These are phyloP conservation scores for Venturia nashicola DNA, from an alignment of 2,329 filamentous ascomycete species.

Conservation along the genomic window DNA sequence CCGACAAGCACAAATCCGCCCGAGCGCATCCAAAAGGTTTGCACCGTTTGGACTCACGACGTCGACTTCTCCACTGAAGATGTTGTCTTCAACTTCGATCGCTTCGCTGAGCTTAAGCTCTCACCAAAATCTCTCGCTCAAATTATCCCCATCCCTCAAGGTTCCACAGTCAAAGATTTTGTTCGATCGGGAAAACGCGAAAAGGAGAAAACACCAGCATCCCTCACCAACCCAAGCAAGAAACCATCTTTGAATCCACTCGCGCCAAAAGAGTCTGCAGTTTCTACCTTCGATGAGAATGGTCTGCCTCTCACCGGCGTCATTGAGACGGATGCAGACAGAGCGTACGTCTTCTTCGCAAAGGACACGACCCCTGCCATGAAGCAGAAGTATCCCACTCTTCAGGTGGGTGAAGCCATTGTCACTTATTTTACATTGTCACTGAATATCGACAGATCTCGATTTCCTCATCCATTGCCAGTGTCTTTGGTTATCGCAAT, in stretches of 20 bases:
- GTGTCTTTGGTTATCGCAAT: constrained; percentile 56
- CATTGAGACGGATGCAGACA: constrained; percentile 22
- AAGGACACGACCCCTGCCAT: constrained; percentile 24
- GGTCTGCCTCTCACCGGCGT: constrained; percentile 19
- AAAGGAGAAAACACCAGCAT: constrained; percentile 13
- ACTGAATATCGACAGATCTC: constrained; percentile 43
- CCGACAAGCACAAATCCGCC: not conserved
- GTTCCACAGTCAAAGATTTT: constrained; percentile 34
- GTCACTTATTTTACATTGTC: constrained; percentile 4
- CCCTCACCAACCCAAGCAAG: constrained; percentile 16
- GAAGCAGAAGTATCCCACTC: constrained; percentile 25
- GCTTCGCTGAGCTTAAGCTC: constrained; percentile 51
- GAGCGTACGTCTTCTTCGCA: constrained; percentile 26
- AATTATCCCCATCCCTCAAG: constrained; percentile 49
- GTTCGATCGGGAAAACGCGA: constrained; percentile 16
- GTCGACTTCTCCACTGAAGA: constrained; percentile 60
- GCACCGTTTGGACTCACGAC: constrained; percentile 48
- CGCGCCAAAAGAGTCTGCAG: constrained; percentile 11
- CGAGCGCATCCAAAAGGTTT: constrained; percentile 26
- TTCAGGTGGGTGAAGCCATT: constrained; percentile 30
- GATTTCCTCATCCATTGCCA: constrained; percentile 64
- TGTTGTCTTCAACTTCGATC: constrained; percentile 64
- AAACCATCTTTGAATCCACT: constrained; percentile 15
- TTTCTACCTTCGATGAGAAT: constrained; percentile 25
- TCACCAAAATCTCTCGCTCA: constrained; percentile 50